Evolutionary conservation across 2,329 filamentous ascomycete species (phyloP).

Genomic region (Tricladium varicosporioides): DNA sequence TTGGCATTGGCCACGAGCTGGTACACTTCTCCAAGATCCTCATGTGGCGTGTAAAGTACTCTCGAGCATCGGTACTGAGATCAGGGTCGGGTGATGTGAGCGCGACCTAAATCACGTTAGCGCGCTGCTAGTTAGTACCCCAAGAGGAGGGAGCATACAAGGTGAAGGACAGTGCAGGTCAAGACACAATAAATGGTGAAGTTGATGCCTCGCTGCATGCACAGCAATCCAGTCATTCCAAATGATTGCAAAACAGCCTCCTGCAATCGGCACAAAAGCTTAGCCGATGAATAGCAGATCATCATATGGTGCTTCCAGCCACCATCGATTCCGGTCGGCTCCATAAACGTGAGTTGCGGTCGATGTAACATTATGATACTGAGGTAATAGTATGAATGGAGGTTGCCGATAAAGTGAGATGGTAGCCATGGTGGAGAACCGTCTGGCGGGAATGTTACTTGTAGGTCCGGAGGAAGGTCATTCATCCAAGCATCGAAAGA

Average conservation of each 20-base stretch:
- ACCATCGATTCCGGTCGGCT: conserved; percentile 66
- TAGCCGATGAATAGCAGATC: conserved; percentile 80
- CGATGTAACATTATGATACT: conserved; percentile 83
- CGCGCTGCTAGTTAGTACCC: neutral
- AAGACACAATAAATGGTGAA: conserved; percentile 93
- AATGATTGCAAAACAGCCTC: conserved; percentile 77
- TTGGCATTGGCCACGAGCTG: conserved; percentile 79
- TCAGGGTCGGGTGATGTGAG: conserved; percentile 91
- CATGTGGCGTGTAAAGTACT: conserved; percentile 94
- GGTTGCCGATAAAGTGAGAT: conserved; percentile 83
- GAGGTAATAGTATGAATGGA: conserved; percentile 86
- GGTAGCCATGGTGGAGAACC: conserved; percentile 80
- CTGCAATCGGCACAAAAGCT: conserved; percentile 80
- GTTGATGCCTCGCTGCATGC: conserved; percentile 91
- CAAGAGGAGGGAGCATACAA: conserved; percentile 59
- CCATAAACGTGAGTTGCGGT: conserved; percentile 77
- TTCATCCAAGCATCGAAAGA: conserved; percentile 73
- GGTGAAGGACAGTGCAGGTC: conserved; percentile 87
- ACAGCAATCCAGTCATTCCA: conserved; percentile 77
- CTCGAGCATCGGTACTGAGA: conserved; percentile 77
- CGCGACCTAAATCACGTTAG: conserved; percentile 61
- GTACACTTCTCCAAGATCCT: conserved; percentile 85
- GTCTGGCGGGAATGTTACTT: conserved; percentile 73
- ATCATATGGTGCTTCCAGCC: conserved; percentile 88
- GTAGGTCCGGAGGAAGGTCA: conserved; percentile 75